Evolutionary conservation across 441 rosid species (phyloP), one percentile per base, ranked within the genome.

Genomic region (Jatropha multifida): DNA sequence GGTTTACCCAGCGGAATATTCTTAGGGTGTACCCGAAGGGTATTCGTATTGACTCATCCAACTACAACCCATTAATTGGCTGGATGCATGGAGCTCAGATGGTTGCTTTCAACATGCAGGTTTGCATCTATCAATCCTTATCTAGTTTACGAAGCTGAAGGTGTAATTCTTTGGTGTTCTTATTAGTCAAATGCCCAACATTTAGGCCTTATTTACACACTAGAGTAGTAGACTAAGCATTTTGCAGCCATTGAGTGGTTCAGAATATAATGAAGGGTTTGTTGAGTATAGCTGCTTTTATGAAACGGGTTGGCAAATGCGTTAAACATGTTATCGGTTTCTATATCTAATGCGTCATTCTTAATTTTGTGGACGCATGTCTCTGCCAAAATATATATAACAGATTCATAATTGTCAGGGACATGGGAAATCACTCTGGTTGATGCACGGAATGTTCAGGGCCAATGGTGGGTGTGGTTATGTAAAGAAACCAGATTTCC

Each of bases 61-160:
- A 93, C 78, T 96, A 92, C 84, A 92, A 90, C 71, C 99, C 99
- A 3, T 76, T 93, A 0, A 82, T 90, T 61, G 99, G 89, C 2
- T 95, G 99, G 98, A 90, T 87, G 84, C 98, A 90, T 77, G 99
- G 97, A 59, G 98, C 98, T 85, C 99, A 95, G 84, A 95, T 95
- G 99, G 99, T 95, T 73, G 99, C 99, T 54, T 95, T 93, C 73
- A 95, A 95, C 77, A 95, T 95, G 99, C 99, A 95, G 98, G 99
- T 95, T 55, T 63, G 71, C 23, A 23, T 41, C 60, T 52, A 48
- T 38, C 60, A 61, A 63, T 40, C 62, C 4, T 26, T 26, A 23
- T 71, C 11, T 56, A 1, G 9, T 15, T 69, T 32, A 37, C 10
- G 9, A 49, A 51, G 51, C 40, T 56, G 40, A 3, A n/a, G 20